Evolutionary conservation across 495 filamentous ascomycete genomes (phyloP).

Genomic region (Bombardia bombarda): DNA sequence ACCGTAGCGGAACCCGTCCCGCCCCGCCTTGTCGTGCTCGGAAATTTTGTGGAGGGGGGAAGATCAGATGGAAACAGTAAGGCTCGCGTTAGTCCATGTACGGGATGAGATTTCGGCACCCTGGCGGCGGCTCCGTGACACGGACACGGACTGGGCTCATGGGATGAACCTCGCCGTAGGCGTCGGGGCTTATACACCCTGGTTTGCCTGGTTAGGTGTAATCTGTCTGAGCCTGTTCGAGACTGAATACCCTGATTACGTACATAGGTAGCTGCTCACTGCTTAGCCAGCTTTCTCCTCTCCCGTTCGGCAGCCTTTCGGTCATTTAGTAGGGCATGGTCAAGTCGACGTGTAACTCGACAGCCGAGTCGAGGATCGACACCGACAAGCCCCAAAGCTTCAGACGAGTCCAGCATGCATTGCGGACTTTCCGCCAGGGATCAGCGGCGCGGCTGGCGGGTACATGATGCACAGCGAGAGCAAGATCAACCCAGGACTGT

Average conservation of each 20-base stretch:
- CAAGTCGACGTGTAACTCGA: conserved; percentile 14
- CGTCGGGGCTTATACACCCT: too few relatives aligned
- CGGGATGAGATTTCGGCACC: too few relatives aligned
- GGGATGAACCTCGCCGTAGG: conserved; percentile 2
- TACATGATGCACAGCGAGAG: too few relatives aligned
- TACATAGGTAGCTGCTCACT: too few relatives aligned
- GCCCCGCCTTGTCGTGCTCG: conserved; percentile 6
- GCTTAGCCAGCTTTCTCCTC: too few relatives aligned
- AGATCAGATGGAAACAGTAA: conserved; percentile 15
- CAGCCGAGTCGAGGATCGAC: conserved; percentile 12
- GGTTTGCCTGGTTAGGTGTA: not conserved
- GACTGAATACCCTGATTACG: not conserved
- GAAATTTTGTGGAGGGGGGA: conserved; percentile 12
- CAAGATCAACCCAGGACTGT: too few relatives aligned
- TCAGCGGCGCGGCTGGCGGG: too few relatives aligned
- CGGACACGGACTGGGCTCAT: not conserved
- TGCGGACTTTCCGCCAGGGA: too few relatives aligned
- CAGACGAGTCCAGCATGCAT: too few relatives aligned
- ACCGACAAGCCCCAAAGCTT: not conserved
- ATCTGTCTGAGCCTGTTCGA: not conserved
- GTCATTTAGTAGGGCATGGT: too few relatives aligned
- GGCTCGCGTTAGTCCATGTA: too few relatives aligned
- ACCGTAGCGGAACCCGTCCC: not conserved
- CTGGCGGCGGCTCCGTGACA: conserved; percentile 8
- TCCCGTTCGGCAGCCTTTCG: too few relatives aligned